These are phyloP conservation scores for Alternaria rosae DNA, from an alignment of 2,329 filamentous ascomycete species.

Conservation along the genomic window DNA sequence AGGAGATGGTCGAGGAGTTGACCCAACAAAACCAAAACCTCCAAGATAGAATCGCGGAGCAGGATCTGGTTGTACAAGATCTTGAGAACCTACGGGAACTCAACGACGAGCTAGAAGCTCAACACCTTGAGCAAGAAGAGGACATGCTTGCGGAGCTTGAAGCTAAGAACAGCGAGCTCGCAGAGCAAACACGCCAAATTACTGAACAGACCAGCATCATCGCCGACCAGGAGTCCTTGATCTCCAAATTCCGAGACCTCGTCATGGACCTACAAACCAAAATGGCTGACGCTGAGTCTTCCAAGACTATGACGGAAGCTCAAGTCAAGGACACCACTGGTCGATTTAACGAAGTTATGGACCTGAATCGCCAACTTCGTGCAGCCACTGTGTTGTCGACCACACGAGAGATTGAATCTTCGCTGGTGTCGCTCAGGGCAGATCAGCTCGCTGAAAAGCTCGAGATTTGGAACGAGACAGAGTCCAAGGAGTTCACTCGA, in stretches of 20 bases:
- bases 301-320: constrained; percentile 88
- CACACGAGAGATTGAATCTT: constrained; percentile 91
- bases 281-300: constrained; percentile 89
- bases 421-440: constrained; percentile 84
- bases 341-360: constrained; percentile 92
- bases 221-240: constrained; percentile 88
- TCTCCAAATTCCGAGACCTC: constrained; percentile 87
- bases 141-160: constrained; percentile 95
- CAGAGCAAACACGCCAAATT: constrained; percentile 78
- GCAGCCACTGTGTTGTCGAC: constrained; percentile 89
- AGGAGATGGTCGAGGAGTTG: constrained; percentile 93
- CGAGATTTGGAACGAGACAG: constrained; percentile 62
- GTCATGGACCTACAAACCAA: constrained; percentile 86
- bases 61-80: constrained; percentile 83
- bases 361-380: constrained; percentile 93
- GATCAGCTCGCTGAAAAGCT: constrained; percentile 89
- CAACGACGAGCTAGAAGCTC: constrained; percentile 91
- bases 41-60: constrained; percentile 81
- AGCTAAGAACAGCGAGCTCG: constrained; percentile 81
- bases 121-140: constrained; percentile 91
- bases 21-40: constrained; percentile 86
- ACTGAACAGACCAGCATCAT: constrained; percentile 79
- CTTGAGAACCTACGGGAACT: constrained; percentile 89
- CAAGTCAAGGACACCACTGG: constrained; percentile 90
- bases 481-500: constrained; percentile 71